Percentiles rank a stretch among this genome's conserved stretches.
phyloP scores from a whole-genome alignment of 371 early-diverging fungal genomes.

The Mucor ambiguus region DNA sequence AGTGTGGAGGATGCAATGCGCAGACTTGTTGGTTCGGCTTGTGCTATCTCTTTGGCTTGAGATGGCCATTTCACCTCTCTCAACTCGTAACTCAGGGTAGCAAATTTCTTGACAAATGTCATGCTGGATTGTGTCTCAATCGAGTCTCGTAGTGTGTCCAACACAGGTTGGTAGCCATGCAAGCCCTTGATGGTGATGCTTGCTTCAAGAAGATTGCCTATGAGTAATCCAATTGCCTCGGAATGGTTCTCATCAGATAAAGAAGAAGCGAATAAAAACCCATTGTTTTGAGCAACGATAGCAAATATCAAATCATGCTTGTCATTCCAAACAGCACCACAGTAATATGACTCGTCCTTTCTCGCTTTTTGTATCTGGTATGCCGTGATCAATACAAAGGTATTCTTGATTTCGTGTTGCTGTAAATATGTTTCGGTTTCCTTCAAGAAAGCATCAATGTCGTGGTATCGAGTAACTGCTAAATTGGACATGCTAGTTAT shows the following conservation, averaged over 20 bases:
- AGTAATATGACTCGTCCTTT: neutral
- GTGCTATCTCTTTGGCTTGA: neutral
- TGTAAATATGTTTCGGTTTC: neutral
- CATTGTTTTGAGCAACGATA: neutral
- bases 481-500: neutral
- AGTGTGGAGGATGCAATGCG: neutral
- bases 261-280: neutral
- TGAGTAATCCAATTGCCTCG: neutral
- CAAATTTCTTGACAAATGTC: neutral
- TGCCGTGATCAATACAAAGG: neutral
- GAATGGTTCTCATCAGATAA: neutral
- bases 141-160: neutral
- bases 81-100: neutral
- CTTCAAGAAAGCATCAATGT: neutral
- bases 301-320: constrained; percentile 4
- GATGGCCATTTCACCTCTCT: neutral
- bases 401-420: constrained; percentile 2
- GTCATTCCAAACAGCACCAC: neutral
- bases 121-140: neutral
- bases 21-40: neutral
- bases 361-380: neutral
- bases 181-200: neutral
- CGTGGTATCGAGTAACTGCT: neutral
- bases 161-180: constrained; percentile 4
- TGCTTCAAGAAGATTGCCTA: neutral